phyloP scores from a whole-genome alignment of 116 monocot genomes.

The Zostera marina region DNA sequence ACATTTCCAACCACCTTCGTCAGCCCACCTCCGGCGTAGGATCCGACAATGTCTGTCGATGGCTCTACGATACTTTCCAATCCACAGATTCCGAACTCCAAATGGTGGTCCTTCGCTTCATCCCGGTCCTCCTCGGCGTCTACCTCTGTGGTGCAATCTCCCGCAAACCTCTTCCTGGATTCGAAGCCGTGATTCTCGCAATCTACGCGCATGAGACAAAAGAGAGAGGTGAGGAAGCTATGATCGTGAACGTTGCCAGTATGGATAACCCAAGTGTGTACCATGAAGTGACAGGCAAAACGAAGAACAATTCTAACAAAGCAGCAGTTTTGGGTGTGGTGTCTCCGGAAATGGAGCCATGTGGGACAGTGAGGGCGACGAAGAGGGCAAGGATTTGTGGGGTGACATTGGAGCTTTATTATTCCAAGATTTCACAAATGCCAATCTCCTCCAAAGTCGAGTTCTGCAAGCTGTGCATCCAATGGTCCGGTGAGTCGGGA shows the following conservation, averaged over 20 bases:
- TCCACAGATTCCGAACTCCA: conserved; percentile 42
- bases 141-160: conserved; percentile 44
- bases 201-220: conserved; percentile 60
- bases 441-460: conserved; percentile 51
- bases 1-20: too few species aligned
- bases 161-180: conserved; percentile 42
- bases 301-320: conserved; percentile 6
- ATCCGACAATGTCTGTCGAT: conserved; percentile 60
- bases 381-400: conserved; percentile 48
- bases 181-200: conserved; percentile 69
- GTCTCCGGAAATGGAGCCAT: conserved; percentile 41
- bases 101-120: conserved; percentile 43
- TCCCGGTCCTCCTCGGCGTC: conserved; percentile 47
- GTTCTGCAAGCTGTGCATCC: conserved; percentile 36
- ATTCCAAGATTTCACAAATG: conserved; percentile 35
- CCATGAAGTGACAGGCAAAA: conserved; percentile 22
- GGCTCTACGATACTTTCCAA: conserved; percentile 84
- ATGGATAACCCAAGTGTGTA: conserved; percentile 27
- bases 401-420: conserved; percentile 56
- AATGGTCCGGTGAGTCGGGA: conserved; percentile 27
- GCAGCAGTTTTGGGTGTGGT: conserved; percentile 19
- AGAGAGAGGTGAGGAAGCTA: conserved; percentile 23
- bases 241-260: conserved; percentile 28
- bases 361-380: conserved; percentile 40
- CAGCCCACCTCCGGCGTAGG: conserved; percentile 32